Conservation (phyloP, 305 asterid genomes). For the Euphrasia arctica region DNA sequence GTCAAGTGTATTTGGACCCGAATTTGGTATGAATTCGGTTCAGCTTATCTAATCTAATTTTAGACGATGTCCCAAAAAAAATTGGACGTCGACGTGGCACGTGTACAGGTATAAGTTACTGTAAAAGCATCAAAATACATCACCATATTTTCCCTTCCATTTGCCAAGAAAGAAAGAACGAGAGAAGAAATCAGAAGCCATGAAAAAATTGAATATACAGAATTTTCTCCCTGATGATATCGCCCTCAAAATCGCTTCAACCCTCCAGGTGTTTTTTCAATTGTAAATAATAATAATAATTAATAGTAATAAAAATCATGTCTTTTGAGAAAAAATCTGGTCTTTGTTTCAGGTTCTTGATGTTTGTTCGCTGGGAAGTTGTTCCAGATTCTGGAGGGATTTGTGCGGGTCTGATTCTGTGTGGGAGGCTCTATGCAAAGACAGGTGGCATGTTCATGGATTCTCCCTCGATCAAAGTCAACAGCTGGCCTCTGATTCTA, state of each 20-base stretch:
- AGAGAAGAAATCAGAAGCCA: neutral
- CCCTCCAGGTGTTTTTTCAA: slow-evolving; percentile 49
- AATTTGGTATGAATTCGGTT: neutral
- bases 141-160: slow-evolving; percentile 2
- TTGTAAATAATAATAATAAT: neutral
- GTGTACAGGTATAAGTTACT: slow-evolving; percentile 28
- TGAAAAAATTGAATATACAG: slow-evolving; percentile 26
- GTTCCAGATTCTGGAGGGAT: slow-evolving; percentile 86
- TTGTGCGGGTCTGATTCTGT: slow-evolving; percentile 71
- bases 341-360: slow-evolving; percentile 55
- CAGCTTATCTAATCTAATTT: neutral
- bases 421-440: slow-evolving; percentile 66
- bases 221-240: slow-evolving; percentile 68
- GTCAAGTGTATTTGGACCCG: no score
- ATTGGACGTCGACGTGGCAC: slow-evolving; percentile 21
- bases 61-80: neutral
- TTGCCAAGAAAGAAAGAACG: neutral
- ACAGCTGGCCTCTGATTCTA: slow-evolving; percentile 26
- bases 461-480: slow-evolving; percentile 31
- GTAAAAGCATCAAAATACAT: slow-evolving; percentile 7
- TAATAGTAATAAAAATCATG: neutral
- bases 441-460: slow-evolving; percentile 55
- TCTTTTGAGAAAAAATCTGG: slow-evolving; percentile 22
- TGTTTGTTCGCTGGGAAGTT: slow-evolving; percentile 80
- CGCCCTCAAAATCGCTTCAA: slow-evolving; percentile 63